phyloP scores from a whole-genome alignment of 495 filamentous ascomycete genomes.

The Letharia lupina region DNA sequence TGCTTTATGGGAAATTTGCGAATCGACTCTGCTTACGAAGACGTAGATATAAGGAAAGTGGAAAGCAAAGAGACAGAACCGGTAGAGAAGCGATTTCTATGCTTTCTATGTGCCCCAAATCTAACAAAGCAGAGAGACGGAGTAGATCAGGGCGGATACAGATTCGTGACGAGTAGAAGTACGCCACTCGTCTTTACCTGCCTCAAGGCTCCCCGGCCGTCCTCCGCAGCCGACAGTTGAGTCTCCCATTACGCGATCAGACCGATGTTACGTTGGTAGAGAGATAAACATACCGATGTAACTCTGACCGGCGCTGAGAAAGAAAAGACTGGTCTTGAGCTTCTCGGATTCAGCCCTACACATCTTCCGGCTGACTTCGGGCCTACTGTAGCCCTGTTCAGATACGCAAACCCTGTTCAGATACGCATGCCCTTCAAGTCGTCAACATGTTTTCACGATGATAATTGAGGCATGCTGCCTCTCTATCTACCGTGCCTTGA shows the following conservation, averaged over 20 bases:
- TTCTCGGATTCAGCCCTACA: background rate
- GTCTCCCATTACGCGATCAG: background rate
- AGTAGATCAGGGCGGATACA: too few species aligned
- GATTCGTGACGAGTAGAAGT: too few species aligned
- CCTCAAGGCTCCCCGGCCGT: too few species aligned
- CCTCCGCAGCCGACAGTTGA: background rate
- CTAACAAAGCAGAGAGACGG: background rate
- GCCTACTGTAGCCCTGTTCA: too few species aligned
- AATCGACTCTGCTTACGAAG: background rate
- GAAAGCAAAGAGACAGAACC: background rate
- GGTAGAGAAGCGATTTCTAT: background rate
- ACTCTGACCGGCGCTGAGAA: background rate
- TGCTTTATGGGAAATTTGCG: background rate
- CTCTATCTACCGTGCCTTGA: background rate
- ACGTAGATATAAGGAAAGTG: background rate
- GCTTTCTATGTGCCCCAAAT: background rate
- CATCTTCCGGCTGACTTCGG: background rate
- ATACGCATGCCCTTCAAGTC: background rate
- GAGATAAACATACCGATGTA: background rate
- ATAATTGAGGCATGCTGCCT: slow-evolving; percentile 9
- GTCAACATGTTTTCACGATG: slow-evolving; percentile 1
- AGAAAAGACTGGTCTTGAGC: background rate
- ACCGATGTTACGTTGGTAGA: background rate
- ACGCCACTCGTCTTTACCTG: too few species aligned
- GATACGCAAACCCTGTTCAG: too few species aligned